Evolutionary conservation across 2,329 filamentous ascomycete species (phyloP).

Genomic region (Cordyceps cateniannulata): DNA sequence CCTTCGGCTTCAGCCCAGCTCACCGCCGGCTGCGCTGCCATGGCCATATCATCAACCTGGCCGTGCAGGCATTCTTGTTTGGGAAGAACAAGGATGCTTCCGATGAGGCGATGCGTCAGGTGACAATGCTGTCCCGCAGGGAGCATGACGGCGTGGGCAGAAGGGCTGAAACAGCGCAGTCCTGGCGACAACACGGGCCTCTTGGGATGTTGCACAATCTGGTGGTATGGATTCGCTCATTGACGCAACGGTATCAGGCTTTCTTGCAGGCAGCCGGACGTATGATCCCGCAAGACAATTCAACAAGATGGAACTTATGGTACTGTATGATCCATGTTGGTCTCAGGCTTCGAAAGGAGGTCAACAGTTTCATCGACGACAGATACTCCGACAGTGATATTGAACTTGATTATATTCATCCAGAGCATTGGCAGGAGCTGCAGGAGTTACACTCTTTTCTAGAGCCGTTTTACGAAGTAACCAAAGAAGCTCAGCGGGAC

Average conservation of each 20-base stretch:
- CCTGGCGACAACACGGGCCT: background rate
- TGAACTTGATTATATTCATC: background rate
- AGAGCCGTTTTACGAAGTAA: constrained; percentile 1
- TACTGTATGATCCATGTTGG: constrained; percentile 7
- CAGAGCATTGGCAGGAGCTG: constrained; percentile 7
- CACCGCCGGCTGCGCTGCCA: constrained; percentile 6
- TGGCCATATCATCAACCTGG: constrained; percentile 10
- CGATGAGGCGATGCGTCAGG: constrained; percentile 3
- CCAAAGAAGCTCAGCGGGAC: constrained; percentile 4
- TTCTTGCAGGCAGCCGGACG: constrained; percentile 7
- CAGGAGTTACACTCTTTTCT: constrained; percentile 3
- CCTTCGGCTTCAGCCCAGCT: constrained; percentile 9
- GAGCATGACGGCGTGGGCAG: background rate
- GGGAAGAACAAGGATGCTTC: constrained; percentile 3
- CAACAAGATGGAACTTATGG: constrained; percentile 11
- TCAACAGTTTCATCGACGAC: background rate
- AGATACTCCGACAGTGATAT: background rate
- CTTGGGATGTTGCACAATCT: constrained; percentile 3
- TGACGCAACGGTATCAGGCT: background rate
- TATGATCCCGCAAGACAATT: constrained; percentile 3
- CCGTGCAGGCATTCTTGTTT: constrained; percentile 6
- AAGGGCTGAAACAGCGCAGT: background rate
- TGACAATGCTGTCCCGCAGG: background rate
- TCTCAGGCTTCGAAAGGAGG: background rate
- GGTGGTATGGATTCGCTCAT: constrained; percentile 6